Evolutionary conservation across 371 early-diverging fungal genomes (phyloP), one percentile per base, ranked within the genome.

Genomic region (Zychaea mexicana): DNA sequence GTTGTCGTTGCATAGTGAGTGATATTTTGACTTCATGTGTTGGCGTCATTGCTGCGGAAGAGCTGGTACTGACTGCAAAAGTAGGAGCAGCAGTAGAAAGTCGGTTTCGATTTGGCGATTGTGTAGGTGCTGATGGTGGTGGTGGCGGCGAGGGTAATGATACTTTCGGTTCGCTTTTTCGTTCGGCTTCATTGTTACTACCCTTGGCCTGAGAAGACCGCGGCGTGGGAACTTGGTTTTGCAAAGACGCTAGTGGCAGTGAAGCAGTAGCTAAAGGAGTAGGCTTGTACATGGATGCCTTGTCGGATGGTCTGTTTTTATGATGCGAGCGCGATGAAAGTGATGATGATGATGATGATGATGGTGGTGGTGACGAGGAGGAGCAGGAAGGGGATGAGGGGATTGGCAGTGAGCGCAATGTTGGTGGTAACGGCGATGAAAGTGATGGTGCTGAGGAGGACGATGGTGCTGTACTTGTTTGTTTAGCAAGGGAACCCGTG

Each of bases 141-240:
- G 55, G 55, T 28, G 33, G 55, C 7, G 55, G 55, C 19, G 55
- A 33, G 21, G 55, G 55, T 54, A 54, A 54, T 7, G 55, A 31
- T 30, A 54, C 31, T 22, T n/a, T 31, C 9, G 32, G 5, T 31
- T 54, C 31, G 7, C 31, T 54, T 27, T 54, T 19, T 12, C 49
- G 21, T 17, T 49, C 15, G 13, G 4, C 42, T 17, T 7, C 0
- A 12, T 15, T 2, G n/a, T 42, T n/a, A 42, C n/a, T 42, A 12
- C 4, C 15, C 2, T 42, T 42, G 4, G 15, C 0, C 15, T 13
- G 7, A 1, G 42, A 10, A 36, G 42, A 42, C n/a, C 8, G 33
- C 5, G 33, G 12, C 33, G 12, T 33, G 12, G 5, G 33, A 8
- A 33, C 12, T 33, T 33, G 33, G 12, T 33, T 5, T 33, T 42